A percentile compares a stretch with the other conserved stretches of the same genome.
These are phyloP conservation scores for Aphanomyces invadans DNA, from an alignment of 352 stramenopile species.

Conservation along the genomic window DNA sequence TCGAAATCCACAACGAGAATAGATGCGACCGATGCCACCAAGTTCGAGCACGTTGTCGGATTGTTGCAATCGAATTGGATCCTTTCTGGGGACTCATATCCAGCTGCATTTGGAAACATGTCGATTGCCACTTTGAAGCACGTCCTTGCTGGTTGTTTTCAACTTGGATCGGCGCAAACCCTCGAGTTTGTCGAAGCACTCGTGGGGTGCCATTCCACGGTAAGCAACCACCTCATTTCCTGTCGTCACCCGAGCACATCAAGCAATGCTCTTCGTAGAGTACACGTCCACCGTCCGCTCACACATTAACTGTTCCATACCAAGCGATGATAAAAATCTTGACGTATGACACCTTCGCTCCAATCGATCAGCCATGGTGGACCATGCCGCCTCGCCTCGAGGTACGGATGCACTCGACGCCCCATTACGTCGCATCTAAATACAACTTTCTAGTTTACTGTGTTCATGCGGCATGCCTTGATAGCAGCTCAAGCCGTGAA, in stretches of 20 bases:
- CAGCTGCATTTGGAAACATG: slow-evolving; percentile 27
- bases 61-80: slow-evolving; percentile 41
- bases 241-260: too few species aligned
- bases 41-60: slow-evolving; percentile 7
- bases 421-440: too few species aligned
- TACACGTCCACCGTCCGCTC: too few species aligned
- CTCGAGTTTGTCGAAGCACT: slow-evolving; percentile 7
- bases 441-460: not conserved
- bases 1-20: not conserved
- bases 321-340: not conserved
- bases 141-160: slow-evolving; percentile 10
- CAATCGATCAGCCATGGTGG: not conserved
- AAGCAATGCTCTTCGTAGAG: too few species aligned
- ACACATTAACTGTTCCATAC: too few species aligned
- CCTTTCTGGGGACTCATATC: slow-evolving; percentile 32
- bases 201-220: not conserved
- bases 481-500: not conserved
- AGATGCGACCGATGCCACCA: slow-evolving; percentile 8
- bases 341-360: not conserved
- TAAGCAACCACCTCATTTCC: too few species aligned
- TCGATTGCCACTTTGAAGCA: slow-evolving; percentile 30
- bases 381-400: not conserved
- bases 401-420: not conserved
- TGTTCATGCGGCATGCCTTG: not conserved
- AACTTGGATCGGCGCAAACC: not conserved